Evolutionary conservation across 176 grass and related monocot genomes (phyloP).

Genomic region (bread wheat (Triticum aestivum)): IWGSC_CS_RefSeq_v2.1 NC_057808.1:45468961-45469460

Average conservation of each 20-base stretch:
- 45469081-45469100: neutral
- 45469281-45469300: neutral
- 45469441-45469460: neutral
- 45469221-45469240: neutral
- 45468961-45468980: neutral
- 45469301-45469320: neutral
- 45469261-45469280: neutral
- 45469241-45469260: neutral
- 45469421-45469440: neutral
- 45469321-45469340: no score
- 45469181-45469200: conserved; percentile 46
- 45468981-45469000: neutral
- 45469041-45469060: neutral
- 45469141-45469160: neutral
- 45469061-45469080: neutral
- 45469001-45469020: neutral
- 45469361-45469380: conserved; percentile 34
- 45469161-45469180: neutral
- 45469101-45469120: no score
- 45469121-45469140: neutral
- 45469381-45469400: conserved; percentile 74
- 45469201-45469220: conserved; percentile 52
- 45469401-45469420: conserved; percentile 76
- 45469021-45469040: neutral
- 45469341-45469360: neutral